These are phyloP conservation scores for Apiotrichum siamense DNA, from an alignment of 1,284 basidiomycete species.

Conservation along the genomic window DNA sequence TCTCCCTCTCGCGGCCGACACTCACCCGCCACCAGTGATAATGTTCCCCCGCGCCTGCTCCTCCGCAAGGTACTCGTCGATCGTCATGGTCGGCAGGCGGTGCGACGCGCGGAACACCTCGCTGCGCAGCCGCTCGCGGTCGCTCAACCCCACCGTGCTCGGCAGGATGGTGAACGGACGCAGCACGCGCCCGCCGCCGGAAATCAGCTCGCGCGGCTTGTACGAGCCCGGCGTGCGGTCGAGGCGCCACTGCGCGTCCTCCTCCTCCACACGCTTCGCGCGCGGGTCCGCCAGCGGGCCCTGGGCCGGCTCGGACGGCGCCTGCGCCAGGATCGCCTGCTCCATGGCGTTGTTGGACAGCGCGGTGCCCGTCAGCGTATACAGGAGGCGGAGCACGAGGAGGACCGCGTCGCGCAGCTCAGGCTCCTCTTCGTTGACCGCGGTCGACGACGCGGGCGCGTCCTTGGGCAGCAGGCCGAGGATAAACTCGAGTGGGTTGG, in stretches of 20 bases:
- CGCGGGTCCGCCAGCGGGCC: conserved; percentile 47
- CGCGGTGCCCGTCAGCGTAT: conserved; percentile 63
- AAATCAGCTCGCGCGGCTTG: conserved; percentile 58
- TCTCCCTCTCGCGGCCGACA: conserved; percentile 6
- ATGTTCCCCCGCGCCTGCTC: conserved; percentile 80
- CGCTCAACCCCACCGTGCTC: conserved; percentile 51
- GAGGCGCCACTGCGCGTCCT: conserved; percentile 67
- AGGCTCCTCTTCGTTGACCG: conserved; percentile 51
- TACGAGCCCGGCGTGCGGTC: conserved; percentile 50
- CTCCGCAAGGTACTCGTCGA: conserved; percentile 90
- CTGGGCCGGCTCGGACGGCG: conserved; percentile 10
- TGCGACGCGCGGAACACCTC: conserved; percentile 85
- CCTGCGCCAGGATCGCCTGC: conserved; percentile 53
- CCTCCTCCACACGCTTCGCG: conserved; percentile 33
- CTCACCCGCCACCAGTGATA: conserved; percentile 78
- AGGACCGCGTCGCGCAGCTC: conserved; percentile 63
- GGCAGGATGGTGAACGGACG: conserved; percentile 89
- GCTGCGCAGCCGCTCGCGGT: conserved; percentile 63
- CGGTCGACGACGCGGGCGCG: conserved; percentile 26
- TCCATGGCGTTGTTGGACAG: conserved; percentile 68
- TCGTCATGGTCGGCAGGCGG: conserved; percentile 87
- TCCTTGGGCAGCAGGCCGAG: conserved; percentile 25
- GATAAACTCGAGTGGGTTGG: conserved; percentile 29
- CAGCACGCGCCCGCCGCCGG: conserved; percentile 68
- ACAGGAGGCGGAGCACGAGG: conserved; percentile 65